Percentiles rank a stretch among this genome's conserved stretches.
Evolutionary conservation across 2,329 filamentous ascomycete species (phyloP).

Genomic region (Alternaria arborescens): DNA sequence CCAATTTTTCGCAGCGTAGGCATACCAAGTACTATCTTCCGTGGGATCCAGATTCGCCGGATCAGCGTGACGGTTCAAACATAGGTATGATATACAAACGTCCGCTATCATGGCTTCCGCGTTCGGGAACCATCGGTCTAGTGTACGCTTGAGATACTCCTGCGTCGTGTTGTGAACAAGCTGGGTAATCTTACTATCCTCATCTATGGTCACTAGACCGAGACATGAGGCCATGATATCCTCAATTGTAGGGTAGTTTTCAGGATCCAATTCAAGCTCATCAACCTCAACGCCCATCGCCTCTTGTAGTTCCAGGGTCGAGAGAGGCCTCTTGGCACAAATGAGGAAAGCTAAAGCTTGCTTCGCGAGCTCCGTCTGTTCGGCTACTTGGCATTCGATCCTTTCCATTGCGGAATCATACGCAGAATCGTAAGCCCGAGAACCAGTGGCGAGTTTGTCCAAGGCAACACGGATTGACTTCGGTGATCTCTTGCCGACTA

Average conservation of each 20-base stretch:
- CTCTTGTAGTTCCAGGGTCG: neutral
- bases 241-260: neutral
- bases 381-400: neutral
- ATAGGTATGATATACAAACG: no score
- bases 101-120: no score
- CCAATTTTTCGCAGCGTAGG: no score
- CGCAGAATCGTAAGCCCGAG: neutral
- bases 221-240: no score
- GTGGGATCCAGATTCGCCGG: no score
- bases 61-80: no score
- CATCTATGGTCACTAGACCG: no score
- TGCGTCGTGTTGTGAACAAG: no score
- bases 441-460: neutral
- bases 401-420: neutral
- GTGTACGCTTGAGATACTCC: no score
- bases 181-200: fast-evolving
- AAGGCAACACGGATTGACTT: neutral
- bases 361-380: neutral
- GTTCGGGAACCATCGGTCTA: no score
- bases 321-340: fast-evolving
- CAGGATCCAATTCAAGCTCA: neutral
- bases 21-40: fast-evolving
- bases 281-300: neutral
- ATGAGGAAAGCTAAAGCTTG: neutral
- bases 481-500: neutral